Conservation (phyloP, 2,329 filamentous ascomycete genomes). For the Boeremia lycopersici region DNA sequence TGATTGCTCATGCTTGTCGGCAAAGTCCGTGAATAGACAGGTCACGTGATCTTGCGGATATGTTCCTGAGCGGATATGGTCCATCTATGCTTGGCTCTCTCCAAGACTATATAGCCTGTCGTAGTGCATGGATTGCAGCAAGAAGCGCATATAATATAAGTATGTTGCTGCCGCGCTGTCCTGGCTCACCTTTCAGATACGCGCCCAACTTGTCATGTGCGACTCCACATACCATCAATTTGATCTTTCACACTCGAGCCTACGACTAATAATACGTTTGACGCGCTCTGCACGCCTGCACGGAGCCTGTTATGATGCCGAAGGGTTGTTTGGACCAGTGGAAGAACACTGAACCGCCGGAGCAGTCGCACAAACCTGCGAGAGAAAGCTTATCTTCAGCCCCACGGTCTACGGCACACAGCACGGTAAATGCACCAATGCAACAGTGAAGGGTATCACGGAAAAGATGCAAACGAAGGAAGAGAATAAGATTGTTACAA, state of each 20-base stretch:
- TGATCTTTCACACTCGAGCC: not conserved
- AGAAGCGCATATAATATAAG: not conserved
- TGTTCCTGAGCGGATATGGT: not conserved
- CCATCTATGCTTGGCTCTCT: not conserved
- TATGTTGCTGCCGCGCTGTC: too few species aligned
- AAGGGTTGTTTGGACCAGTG: not conserved
- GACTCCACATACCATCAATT: not conserved
- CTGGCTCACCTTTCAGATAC: not conserved
- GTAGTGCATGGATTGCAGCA: not conserved
- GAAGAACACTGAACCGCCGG: constrained; percentile 9
- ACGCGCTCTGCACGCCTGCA: not conserved
- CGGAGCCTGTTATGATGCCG: not conserved
- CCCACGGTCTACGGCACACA: not conserved
- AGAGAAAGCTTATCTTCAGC: constrained; percentile 9
- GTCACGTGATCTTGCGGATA: constrained; percentile 1
- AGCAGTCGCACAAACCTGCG: not conserved
- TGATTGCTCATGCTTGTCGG: too few species aligned
- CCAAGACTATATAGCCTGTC: not conserved
- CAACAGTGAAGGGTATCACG: not conserved
- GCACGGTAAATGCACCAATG: not conserved
- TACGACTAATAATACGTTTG: not conserved
- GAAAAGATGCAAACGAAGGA: not conserved
- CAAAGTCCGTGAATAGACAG: not conserved
- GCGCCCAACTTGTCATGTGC: not conserved
- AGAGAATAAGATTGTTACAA: too few species aligned